Percentiles rank a stretch among this genome's conserved stretches.
phyloP scores from a whole-genome alignment of 176 grass and related monocot genomes.

The Leersia perrieri region DNA sequence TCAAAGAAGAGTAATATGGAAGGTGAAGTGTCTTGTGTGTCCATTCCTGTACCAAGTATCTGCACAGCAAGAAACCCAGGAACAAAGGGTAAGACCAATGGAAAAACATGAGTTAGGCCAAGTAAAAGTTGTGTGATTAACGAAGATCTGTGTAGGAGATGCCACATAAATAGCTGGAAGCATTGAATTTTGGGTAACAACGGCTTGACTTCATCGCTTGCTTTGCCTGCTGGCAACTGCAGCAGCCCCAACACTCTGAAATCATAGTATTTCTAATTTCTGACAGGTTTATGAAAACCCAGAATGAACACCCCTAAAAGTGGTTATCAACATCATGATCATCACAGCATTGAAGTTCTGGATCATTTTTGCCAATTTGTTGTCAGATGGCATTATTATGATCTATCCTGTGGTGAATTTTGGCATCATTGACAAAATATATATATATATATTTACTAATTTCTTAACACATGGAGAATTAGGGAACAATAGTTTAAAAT shows the following conservation, averaged over 20 bases:
- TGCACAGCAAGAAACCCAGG: slow-evolving; percentile 25
- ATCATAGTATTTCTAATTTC: not conserved
- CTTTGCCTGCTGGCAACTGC: not conserved
- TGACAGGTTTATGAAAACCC: not conserved
- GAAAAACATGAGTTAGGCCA: not conserved
- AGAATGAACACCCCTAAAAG: not conserved
- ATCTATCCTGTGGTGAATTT: not conserved
- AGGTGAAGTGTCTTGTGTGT: slow-evolving; percentile 91
- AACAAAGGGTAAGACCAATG: slow-evolving; percentile 6
- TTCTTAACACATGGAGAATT: not conserved
- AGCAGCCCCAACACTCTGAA: not conserved
- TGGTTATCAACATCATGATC: not conserved
- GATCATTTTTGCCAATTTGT: not conserved
- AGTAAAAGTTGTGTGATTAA: not conserved
- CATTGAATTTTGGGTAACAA: not conserved
- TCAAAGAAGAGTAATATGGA: slow-evolving; percentile 96
- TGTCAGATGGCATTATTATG: not conserved
- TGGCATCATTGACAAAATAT: not conserved
- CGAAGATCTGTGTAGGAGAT: not conserved
- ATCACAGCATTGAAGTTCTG: not conserved
- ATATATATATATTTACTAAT: not conserved
- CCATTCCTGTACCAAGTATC: slow-evolving; percentile 98
- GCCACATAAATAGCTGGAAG: not conserved
- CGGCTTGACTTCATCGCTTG: not conserved
- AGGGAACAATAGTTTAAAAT: not conserved